Evolutionary conservation across 1,284 basidiomycete species (phyloP).

Genomic region (Entoloma clypeatum): DNA sequence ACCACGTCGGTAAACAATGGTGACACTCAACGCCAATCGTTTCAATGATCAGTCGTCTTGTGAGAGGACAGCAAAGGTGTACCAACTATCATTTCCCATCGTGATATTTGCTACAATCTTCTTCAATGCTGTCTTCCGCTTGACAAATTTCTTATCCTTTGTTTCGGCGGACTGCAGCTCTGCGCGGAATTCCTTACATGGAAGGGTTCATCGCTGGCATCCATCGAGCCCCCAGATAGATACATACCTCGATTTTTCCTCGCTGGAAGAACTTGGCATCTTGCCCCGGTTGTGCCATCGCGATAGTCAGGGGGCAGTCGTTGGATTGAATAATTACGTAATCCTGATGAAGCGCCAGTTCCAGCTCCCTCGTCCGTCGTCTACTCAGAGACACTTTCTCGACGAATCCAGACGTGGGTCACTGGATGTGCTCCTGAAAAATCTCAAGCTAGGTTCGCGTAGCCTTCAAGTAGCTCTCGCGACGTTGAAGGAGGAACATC

Average conservation of each 20-base stretch:
- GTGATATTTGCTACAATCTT: constrained; percentile 96
- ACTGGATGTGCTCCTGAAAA: constrained; percentile 57
- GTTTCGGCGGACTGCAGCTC: constrained; percentile 87
- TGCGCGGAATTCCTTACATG: constrained; percentile 70
- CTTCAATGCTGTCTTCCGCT: constrained; percentile 89
- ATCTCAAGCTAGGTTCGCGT: constrained; percentile 51
- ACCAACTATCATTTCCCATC: constrained; percentile 91
- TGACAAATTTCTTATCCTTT: constrained; percentile 92
- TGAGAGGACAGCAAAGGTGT: constrained; percentile 26
- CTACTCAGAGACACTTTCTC: constrained; percentile 12
- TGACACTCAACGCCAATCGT: constrained; percentile 66
- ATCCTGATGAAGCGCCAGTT: constrained; percentile 7
- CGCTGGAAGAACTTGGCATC: constrained; percentile 89
- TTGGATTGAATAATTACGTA: constrained; percentile 13
- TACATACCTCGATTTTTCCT: constrained; percentile 83
- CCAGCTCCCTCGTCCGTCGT: constrained; percentile 6
- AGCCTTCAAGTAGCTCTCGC: constrained; percentile 44
- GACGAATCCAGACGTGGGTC: constrained; percentile 24
- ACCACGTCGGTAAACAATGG: constrained; percentile 88
- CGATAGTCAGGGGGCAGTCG: neutral
- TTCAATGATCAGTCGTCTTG: constrained; percentile 25
- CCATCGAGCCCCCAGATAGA: constrained; percentile 5
- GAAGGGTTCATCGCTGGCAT: constrained; percentile 4
- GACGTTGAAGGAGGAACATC: constrained; percentile 50
- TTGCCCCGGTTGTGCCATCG: constrained; percentile 68